A percentile compares a stretch with the other conserved stretches of the same genome.
phyloP scores from a whole-genome alignment of 306 rosid species.

The Vigna radiata region DNA sequence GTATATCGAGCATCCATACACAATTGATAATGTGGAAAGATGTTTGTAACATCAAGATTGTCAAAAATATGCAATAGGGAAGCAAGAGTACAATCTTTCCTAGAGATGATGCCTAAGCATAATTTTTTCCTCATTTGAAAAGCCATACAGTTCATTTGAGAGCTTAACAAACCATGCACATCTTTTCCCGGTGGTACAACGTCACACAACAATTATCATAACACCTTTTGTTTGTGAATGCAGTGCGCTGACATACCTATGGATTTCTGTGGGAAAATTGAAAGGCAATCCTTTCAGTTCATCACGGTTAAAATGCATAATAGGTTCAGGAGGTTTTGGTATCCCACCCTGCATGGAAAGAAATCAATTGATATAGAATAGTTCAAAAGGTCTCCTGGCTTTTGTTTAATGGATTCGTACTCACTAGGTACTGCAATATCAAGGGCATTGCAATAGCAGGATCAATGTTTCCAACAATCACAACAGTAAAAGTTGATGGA shows the following conservation, averaged over 20 bases:
- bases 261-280: constrained; percentile 69
- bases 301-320: constrained; percentile 78
- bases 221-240: constrained; percentile 32
- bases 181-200: not conserved
- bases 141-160: constrained; percentile 14
- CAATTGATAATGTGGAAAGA: constrained; percentile 13
- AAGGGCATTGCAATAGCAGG: constrained; percentile 87
- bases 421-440: constrained; percentile 86
- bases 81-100: constrained; percentile 34
- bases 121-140: constrained; percentile 4
- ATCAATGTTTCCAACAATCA: constrained; percentile 86
- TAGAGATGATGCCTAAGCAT: constrained; percentile 20
- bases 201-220: constrained; percentile 22
- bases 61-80: constrained; percentile 34
- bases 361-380: constrained; percentile 38
- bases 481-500: constrained; percentile 90
- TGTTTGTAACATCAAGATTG: constrained; percentile 33
- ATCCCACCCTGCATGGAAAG: constrained; percentile 84
- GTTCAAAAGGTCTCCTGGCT: constrained; percentile 30
- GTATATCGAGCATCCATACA: constrained; percentile 29
- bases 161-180: constrained; percentile 20
- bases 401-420: constrained; percentile 49
- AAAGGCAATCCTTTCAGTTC: constrained; percentile 89
- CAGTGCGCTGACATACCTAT: constrained; percentile 61
- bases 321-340: constrained; percentile 78